These are phyloP conservation scores for Lichtheimia corymbifera DNA, from an alignment of 371 early-diverging fungal species.

Conservation along the genomic window DNA sequence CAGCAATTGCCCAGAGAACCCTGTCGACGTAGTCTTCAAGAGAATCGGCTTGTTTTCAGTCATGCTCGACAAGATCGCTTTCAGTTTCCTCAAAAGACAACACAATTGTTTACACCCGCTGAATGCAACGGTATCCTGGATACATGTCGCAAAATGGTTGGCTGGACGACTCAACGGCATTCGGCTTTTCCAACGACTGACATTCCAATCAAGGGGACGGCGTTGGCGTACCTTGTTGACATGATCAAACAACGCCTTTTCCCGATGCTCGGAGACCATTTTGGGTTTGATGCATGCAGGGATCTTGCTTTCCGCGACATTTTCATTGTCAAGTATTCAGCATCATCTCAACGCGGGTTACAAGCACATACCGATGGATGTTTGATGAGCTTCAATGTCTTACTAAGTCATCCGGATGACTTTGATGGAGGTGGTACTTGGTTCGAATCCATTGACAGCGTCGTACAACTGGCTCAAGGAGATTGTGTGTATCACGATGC, in stretches of 20 bases:
- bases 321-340: slow-evolving; percentile 54
- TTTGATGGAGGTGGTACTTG: slow-evolving; percentile 66
- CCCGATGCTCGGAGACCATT: slow-evolving; percentile 21
- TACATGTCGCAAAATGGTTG: slow-evolving; percentile 7
- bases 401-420: slow-evolving; percentile 51
- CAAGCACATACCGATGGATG: slow-evolving; percentile 62
- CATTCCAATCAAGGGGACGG: slow-evolving; percentile 36
- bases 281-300: slow-evolving; percentile 32
- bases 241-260: slow-evolving; percentile 30
- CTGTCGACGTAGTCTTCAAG: slow-evolving; percentile 26
- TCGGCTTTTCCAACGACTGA: slow-evolving; percentile 59
- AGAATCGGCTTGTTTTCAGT: slow-evolving; percentile 25
- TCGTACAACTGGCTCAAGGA: slow-evolving; percentile 40
- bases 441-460: slow-evolving; percentile 34
- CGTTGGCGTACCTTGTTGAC: slow-evolving; percentile 8
- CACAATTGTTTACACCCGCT: slow-evolving; percentile 18
- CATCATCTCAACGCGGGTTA: slow-evolving; percentile 47
- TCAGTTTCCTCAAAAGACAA: slow-evolving; percentile 23
- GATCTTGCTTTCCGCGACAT: slow-evolving; percentile 60
- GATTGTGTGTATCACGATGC: slow-evolving; percentile 58
- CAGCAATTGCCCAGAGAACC: slow-evolving; percentile 21
- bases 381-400: slow-evolving; percentile 55
- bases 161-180: slow-evolving; percentile 53
- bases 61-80: slow-evolving; percentile 12
- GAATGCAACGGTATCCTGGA: slow-evolving; percentile 40